Percentiles rank a stretch among this genome's conserved stretches.
These are phyloP conservation scores for Senna tora DNA, from an alignment of 306 rosid genomes.

Conservation along the genomic window DNA sequence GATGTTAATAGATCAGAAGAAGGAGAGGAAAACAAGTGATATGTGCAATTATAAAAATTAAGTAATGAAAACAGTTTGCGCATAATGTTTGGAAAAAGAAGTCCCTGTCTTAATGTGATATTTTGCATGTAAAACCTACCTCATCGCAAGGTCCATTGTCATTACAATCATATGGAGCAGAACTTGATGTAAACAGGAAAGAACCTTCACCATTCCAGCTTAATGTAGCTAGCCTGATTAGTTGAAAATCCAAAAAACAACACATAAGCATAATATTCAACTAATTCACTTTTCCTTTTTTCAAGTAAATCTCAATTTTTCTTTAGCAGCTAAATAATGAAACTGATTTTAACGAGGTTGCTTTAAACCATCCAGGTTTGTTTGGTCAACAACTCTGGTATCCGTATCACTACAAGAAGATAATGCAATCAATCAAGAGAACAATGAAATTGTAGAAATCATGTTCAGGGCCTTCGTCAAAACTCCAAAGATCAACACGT, in stretches of 20 bases:
- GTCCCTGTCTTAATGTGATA: background rate
- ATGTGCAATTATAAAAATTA: background rate
- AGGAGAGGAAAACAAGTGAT: constrained; percentile 10
- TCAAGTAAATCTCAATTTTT: constrained; percentile 16
- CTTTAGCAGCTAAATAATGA: background rate
- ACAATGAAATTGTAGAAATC: constrained; percentile 5
- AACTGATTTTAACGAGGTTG: background rate
- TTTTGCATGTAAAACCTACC: constrained; percentile 50
- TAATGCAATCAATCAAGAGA: constrained; percentile 3
- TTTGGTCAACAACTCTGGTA: constrained; percentile 4
- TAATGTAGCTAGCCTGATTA: constrained; percentile 63
- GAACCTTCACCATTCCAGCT: constrained; percentile 91
- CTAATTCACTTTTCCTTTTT: constrained; percentile 19
- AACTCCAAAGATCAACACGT: constrained; percentile 24
- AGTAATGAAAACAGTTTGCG: background rate
- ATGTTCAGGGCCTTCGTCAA: constrained; percentile 10
- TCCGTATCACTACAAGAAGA: constrained; percentile 15
- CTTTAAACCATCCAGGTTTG: background rate
- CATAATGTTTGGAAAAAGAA: background rate
- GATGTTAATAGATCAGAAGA: constrained; percentile 17
- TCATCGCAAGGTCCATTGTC: constrained; percentile 90
- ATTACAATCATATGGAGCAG: constrained; percentile 87
- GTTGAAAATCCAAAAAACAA: constrained; percentile 37
- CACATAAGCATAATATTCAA: constrained; percentile 1
- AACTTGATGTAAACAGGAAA: constrained; percentile 86